Evolutionary conservation across 1,139 yeast species (phyloP), one percentile per base, ranked within the genome.

Genomic region (Magnusiomyces suaveolens): DNA sequence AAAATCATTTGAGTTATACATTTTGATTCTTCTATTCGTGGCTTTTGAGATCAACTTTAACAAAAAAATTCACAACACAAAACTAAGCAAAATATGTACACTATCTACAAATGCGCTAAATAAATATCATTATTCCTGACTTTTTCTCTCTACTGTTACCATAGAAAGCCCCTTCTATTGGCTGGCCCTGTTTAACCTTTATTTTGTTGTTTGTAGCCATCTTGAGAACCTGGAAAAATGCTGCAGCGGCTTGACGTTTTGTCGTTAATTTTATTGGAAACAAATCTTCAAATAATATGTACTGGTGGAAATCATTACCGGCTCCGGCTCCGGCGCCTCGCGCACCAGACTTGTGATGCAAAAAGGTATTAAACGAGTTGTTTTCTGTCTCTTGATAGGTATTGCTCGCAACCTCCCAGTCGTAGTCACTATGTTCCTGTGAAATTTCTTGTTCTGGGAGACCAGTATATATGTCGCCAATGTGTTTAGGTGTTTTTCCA

Each of bases 211-310:
- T 47, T 12, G 50, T 47, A 12, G 23, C 43, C 32, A 47, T 18
- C 18, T 23, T 32, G 43, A 47, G 50, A 23, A 47, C 50, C 20
- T 20, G 39, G 12, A 47, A 14, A 36, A 47, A 47, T 10, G 50
- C 50, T 2, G 26, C 29, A 4, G 50, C 50, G 14, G 50, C 50
- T 36, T 47, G 43, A 2, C 23, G 10, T 16, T 20, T 18, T 3
- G 16, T 33, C 12, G 32, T 23, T 2, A 26, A 12, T 10, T 23
- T 20, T 32, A 26, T 3, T 21, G 50, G 50, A 23, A 47, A 33
- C n/a, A 47, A 23, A 6, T 21, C 29, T 8, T 47, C 50, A 47
- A 47, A 47, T 14, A 43, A 6, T 3, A 47, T 36, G 20, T 21
- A 36, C 14, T 29, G 26, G 20, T 36, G 26, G 10, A 4, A n/a